Evolutionary conservation across 768 basidiomycete species (phyloP).

Genomic region (Boletellus sp.): DNA sequence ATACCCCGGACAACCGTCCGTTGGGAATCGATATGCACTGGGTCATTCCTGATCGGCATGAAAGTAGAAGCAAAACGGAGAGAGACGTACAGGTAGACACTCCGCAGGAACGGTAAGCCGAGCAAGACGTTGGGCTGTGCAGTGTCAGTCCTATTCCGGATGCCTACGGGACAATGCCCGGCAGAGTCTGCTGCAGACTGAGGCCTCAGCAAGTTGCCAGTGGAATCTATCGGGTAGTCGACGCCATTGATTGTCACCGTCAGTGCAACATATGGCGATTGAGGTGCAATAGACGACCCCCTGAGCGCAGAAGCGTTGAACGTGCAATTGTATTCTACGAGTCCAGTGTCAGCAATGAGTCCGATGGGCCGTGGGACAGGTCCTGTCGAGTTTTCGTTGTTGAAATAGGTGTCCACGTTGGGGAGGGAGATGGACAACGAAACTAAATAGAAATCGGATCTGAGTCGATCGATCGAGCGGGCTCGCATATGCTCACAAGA

Average conservation of each 20-base stretch:
- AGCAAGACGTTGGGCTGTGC: constrained; percentile 13
- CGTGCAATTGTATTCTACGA: constrained; percentile 18
- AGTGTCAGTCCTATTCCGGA: constrained; percentile 12
- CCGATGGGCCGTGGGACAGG: constrained; percentile 16
- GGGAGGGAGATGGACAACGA: constrained; percentile 17
- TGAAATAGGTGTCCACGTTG: constrained; percentile 14
- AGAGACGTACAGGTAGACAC: constrained; percentile 29
- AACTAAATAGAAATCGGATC: constrained; percentile 9
- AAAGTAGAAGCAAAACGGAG: not conserved
- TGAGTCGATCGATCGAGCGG: not conserved
- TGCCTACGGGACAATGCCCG: constrained; percentile 22
- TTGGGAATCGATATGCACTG: constrained; percentile 33
- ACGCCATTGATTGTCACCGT: constrained; percentile 30
- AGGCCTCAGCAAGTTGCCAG: constrained; percentile 21
- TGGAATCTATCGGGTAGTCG: constrained; percentile 29
- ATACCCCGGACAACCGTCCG: constrained; percentile 26
- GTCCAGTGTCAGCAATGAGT: not conserved
- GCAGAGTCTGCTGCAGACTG: not conserved
- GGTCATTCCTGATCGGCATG: not conserved
- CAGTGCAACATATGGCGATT: constrained; percentile 22
- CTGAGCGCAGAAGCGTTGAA: not conserved
- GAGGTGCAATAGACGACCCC: not conserved
- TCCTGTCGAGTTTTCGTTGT: constrained; percentile 17
- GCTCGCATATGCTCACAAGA: constrained; percentile 17
- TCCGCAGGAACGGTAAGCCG: constrained; percentile 29